phyloP scores from a whole-genome alignment of 164 flowering plant genomes.

The Magnolia officinalis region DNA sequence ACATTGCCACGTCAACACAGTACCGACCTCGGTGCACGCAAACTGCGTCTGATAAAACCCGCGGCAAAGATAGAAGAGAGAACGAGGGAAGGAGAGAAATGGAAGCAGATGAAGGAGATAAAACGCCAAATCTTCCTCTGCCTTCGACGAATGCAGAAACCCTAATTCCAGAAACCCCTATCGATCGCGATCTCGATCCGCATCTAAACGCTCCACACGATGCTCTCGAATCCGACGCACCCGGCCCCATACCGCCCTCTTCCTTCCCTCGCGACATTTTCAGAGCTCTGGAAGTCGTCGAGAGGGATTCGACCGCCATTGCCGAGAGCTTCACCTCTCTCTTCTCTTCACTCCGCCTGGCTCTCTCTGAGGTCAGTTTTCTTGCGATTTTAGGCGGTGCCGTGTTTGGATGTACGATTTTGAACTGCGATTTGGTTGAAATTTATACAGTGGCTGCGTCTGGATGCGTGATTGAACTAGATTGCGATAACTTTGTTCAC shows the following conservation, averaged over 20 bases:
- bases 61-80: not conserved
- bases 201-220: not conserved
- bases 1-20: too few relatives aligned
- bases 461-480: not conserved
- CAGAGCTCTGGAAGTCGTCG: slow-evolving; percentile 69
- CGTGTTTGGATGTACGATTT: not conserved
- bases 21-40: too few relatives aligned
- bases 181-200: slow-evolving; percentile 5
- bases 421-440: too few relatives aligned
- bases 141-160: slow-evolving; percentile 6
- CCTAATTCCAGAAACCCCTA: not conserved
- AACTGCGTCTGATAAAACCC: too few relatives aligned
- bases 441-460: too few relatives aligned
- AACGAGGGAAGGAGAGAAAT: not conserved
- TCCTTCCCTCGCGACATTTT: slow-evolving; percentile 39
- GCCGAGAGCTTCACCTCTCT: slow-evolving; percentile 89
- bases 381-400: not conserved
- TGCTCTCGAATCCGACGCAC: not conserved
- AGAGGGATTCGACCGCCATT: slow-evolving; percentile 79
- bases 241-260: slow-evolving; percentile 8
- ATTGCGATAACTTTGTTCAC: not conserved
- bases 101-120: not conserved
- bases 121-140: not conserved
- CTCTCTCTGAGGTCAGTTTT: slow-evolving; percentile 66
- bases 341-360: slow-evolving; percentile 78